These are phyloP conservation scores for Mucor indicus DNA, from an alignment of 371 early-diverging fungal genomes.

Conservation along the genomic window DNA sequence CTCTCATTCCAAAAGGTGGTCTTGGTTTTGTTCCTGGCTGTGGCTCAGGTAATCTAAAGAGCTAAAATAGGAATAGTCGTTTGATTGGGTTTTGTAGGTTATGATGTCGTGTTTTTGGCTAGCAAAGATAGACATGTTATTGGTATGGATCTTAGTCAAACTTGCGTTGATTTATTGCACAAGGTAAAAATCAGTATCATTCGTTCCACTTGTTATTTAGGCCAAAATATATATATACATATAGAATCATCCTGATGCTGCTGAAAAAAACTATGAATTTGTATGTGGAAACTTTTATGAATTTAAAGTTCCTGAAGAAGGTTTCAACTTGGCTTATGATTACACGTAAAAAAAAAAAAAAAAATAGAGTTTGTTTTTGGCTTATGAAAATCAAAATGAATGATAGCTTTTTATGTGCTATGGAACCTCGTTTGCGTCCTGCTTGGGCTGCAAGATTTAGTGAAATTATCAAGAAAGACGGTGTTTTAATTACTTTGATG, in stretches of 20 bases:
- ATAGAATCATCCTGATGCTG: slow-evolving; percentile 26
- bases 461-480: slow-evolving; percentile 69
- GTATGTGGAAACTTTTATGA: slow-evolving; percentile 71
- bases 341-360: slow-evolving; percentile 58
- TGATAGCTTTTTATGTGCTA: slow-evolving; percentile 77
- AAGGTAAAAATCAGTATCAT: slow-evolving; percentile 32
- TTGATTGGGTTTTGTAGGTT: slow-evolving; percentile 46
- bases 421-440: slow-evolving; percentile 64
- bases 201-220: too few relatives aligned
- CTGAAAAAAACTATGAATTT: slow-evolving; percentile 46
- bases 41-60: slow-evolving; percentile 52
- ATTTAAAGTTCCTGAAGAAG: slow-evolving; percentile 50
- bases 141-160: slow-evolving; percentile 72
- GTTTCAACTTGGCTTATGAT: slow-evolving; percentile 79
- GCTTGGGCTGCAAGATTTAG: slow-evolving; percentile 73
- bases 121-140: slow-evolving; percentile 52
- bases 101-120: slow-evolving; percentile 75
- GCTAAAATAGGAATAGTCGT: not conserved
- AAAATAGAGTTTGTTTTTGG: not conserved
- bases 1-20: slow-evolving; percentile 57
- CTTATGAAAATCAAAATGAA: too few relatives aligned
- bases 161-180: slow-evolving; percentile 54
- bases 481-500: slow-evolving; percentile 80
- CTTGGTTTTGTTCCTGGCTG: slow-evolving; percentile 82
- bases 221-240: too few relatives aligned